Base-by-base conservation (phyloP, 2,329 filamentous ascomycete species). In the Colletotrichum sp. region DNA sequence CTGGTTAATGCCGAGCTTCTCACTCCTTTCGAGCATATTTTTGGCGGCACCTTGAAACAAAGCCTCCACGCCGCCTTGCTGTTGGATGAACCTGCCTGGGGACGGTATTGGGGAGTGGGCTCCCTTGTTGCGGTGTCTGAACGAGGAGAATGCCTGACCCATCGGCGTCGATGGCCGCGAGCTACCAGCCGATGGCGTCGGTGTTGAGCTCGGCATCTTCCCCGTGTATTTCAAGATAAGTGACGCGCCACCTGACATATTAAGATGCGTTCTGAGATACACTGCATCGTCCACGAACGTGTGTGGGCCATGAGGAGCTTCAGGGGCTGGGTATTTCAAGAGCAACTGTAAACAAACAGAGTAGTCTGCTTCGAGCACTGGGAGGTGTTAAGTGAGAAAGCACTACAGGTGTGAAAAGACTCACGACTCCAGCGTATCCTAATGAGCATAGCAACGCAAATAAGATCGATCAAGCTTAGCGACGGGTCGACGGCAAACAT, bases 401-500 rank as follows among this genome's bases (percentile, higher is more conserved):
- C 26, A 26, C 10, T 21, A 3, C 7, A 12, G n/a, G 26, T 61
- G 18, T 36, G 15, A 36, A 21, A 32, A 36, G 13, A 85, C 93
- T 87, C 86, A 97, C 95, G 87, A 79, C 96, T 92, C 96, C 96
- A 98, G 72, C 96, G 92, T 79, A 98, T 95, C 66, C 97, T 92
- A 61, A 99, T 88, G 28, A 99, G 88, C 96, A 99, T 98, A 8
- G 96, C 93, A 67, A 98, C 92, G 79, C 96, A 98, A n/a, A 98
- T 93, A 71, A 97, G 89, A 81, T 98, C 95, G 79, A 98, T 92
- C 36, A 98, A 87, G 66, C 96, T 92, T 32, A 98, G 85, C 1
- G 91, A 90, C 9, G 96, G 90, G 80, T 98, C 96, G 80, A 97
- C 92, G 3, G 96, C 94, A 82, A 99, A 97, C 2, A 99, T 88